Evolutionary conservation across 331 rosid species (phyloP).

Genomic region (Cydonia oblonga): DNA sequence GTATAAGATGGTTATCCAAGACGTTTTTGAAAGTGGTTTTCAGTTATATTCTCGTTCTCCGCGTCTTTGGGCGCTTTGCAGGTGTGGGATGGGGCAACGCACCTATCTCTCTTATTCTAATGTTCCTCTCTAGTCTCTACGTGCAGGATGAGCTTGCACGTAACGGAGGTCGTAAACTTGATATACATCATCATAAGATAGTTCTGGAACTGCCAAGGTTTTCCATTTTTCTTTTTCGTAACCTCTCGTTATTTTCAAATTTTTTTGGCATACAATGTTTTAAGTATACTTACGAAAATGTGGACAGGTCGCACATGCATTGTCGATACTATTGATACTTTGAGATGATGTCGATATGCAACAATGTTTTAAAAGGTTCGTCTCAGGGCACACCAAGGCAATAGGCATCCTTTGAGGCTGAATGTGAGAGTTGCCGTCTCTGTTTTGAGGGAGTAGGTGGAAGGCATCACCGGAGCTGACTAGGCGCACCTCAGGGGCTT

Average conservation of each 20-base stretch:
- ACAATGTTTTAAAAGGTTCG: too few species aligned
- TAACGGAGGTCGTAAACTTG: too few species aligned
- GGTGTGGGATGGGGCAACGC: not conserved
- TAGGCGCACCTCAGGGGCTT: too few species aligned
- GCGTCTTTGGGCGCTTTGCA: not conserved
- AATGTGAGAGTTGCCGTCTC: too few species aligned
- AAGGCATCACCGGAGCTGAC: too few species aligned
- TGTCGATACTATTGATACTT: not conserved
- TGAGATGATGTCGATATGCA: too few species aligned
- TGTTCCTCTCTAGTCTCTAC: not conserved
- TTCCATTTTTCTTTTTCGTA: not conserved
- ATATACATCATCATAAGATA: not conserved
- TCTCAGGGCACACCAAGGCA: too few species aligned
- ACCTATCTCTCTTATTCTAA: not conserved
- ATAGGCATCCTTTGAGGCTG: too few species aligned
- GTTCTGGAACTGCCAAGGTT: not conserved
- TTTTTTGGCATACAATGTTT: not conserved
- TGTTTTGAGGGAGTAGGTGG: too few species aligned
- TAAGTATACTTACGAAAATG: too few species aligned
- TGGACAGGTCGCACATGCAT: fast-evolving
- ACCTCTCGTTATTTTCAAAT: too few species aligned
- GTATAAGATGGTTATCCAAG: not conserved
- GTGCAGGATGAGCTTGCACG: not conserved
- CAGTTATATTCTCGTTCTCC: not conserved
- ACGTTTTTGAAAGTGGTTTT: not conserved